Base-by-base conservation (phyloP, 2,329 filamentous ascomycete species). In the Penicillium brasilianum region DNA sequence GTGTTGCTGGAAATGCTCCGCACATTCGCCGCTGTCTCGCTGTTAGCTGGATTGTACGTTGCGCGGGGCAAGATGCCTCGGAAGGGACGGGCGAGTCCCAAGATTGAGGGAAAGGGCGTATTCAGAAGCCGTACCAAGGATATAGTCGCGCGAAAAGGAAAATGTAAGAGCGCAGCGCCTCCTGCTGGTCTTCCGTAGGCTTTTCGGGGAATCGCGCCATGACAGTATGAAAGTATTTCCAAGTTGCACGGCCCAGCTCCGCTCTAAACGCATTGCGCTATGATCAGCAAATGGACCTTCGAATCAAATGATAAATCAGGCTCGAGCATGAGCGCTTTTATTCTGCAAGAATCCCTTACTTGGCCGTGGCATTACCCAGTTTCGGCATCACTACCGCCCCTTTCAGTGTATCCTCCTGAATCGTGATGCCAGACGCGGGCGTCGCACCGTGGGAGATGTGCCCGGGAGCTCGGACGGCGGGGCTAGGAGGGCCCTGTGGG, bases 211-310 rank as follows among this genome's bases (percentile, higher is more conserved):
- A 89, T 65, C 86, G 82, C 56, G 85, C 86, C 79, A 89, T 87
- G 61, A 87, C 87, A 18, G 87, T 89, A 73, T 89, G 87, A 65
- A 89, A 82, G 65, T 88, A 81, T 70, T 88, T 87, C 87, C 87
- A 89, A 37, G 86, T 84, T 59, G 87, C 85, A 63, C 87, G 83
- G 63, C 87, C 87, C 30, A 89, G 80, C 74, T 89, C 87, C 62
- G 85, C 87, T 75, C 83, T 85, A 60, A 52, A 28, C 14, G 7
- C 51, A 50, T 20, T n/a, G 37, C 18, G 41, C 41, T 30, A 43
- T 11, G 20, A 25, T 55, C 28, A 55, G 53, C n/a, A 44, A 10
- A 25, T 14, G 25, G 4, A 28, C 25, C 4, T 22, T 28, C 30
- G 9, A 48, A 9, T 11, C 16, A 16, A 4, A 14, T n/a, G n/a